Evolutionary conservation across 2,329 filamentous ascomycete genomes (phyloP).

Genomic region (Tolypocladium inflatum): DNA sequence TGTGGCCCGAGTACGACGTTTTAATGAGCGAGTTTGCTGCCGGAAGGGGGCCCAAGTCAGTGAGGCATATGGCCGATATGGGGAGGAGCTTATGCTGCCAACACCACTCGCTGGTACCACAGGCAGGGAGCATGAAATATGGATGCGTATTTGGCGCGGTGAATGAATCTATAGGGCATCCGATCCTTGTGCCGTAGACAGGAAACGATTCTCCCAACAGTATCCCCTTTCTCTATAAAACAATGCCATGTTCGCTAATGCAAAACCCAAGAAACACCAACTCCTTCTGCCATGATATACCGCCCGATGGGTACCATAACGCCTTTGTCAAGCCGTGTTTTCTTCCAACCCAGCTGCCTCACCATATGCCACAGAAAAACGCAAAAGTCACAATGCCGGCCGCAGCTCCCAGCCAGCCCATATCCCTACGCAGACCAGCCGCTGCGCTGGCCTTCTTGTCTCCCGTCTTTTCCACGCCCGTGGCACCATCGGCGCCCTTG

Average conservation of each 20-base stretch:
- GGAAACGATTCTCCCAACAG: not conserved
- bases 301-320: not conserved
- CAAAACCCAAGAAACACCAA: not conserved
- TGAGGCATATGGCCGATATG: too few species aligned
- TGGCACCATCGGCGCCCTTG: not conserved
- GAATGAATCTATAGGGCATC: not conserved
- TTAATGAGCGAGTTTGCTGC: constrained; percentile 11
- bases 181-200: not conserved
- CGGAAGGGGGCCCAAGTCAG: constrained; percentile 17
- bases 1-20: too few species aligned
- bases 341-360: not conserved
- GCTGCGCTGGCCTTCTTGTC: not conserved
- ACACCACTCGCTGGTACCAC: too few species aligned
- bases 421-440: not conserved
- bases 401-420: not conserved
- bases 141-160: too few species aligned
- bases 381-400: not conserved
- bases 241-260: not conserved
- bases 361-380: not conserved
- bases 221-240: not conserved
- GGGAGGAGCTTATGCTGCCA: too few species aligned
- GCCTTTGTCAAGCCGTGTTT: not conserved
- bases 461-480: not conserved
- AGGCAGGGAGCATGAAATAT: too few species aligned
- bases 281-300: not conserved